Evolutionary conservation across 2,329 filamentous ascomycete genomes (phyloP).

Genomic region (Penicillium fuscoglaucum): DNA sequence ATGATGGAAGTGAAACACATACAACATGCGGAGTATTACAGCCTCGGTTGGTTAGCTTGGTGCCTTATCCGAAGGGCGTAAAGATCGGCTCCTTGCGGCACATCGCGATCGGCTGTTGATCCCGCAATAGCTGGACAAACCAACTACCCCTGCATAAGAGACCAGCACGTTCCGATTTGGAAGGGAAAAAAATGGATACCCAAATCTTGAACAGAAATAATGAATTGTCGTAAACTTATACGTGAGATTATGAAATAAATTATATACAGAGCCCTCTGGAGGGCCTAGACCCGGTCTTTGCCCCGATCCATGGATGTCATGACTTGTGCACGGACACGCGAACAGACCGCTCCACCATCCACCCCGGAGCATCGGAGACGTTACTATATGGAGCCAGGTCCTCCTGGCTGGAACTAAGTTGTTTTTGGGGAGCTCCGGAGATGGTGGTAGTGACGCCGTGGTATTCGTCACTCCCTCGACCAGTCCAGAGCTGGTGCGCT

Average conservation of each 20-base stretch:
- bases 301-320: neutral
- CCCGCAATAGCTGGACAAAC: neutral
- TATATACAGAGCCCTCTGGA: neutral
- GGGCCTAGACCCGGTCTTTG: no score
- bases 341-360: slow-evolving; percentile 26
- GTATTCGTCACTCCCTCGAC: slow-evolving; percentile 20
- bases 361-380: neutral
- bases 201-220: neutral
- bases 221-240: neutral
- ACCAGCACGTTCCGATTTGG: neutral
- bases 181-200: no score
- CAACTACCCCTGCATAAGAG: neutral
- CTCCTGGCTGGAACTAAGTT: slow-evolving; percentile 25
- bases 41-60: no score
- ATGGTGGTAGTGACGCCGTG: slow-evolving; percentile 28
- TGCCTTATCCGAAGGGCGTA: no score
- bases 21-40: no score
- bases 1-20: no score
- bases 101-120: neutral
- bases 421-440: slow-evolving; percentile 15
- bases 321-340: slow-evolving; percentile 22
- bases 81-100: neutral
- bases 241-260: neutral
- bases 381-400: slow-evolving; percentile 16
- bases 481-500: slow-evolving; percentile 21